Percentiles rank a stretch among this genome's conserved stretches.
Evolutionary conservation across 495 filamentous ascomycete genomes (phyloP).

Genomic region (Daldinia loculata): DNA sequence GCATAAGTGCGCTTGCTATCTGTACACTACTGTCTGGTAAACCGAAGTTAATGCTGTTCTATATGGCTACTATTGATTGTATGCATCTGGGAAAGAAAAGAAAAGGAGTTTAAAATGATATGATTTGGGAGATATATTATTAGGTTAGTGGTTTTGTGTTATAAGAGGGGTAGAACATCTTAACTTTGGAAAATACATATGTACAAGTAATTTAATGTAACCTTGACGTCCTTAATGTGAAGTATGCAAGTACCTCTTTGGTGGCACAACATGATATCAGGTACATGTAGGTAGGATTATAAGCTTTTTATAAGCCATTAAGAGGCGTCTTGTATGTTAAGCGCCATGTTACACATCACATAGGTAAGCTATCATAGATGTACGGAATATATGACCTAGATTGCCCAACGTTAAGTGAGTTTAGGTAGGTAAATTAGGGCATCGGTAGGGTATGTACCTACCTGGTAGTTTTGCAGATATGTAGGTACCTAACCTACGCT

Average conservation of each 20-base stretch:
- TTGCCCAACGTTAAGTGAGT: not conserved
- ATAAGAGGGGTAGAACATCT: not conserved
- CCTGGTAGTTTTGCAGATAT: no score
- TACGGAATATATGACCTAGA: not conserved
- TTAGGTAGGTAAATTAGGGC: not conserved
- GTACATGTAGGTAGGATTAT: not conserved
- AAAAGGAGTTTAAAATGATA: not conserved
- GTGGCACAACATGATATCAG: not conserved
- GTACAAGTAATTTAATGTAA: no score
- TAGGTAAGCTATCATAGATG: not conserved
- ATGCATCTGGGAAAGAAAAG: not conserved
- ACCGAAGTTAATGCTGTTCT: not conserved
- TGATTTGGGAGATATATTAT: not conserved
- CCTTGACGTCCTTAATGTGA: no score
- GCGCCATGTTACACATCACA: constrained; percentile 32
- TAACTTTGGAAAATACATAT: no score
- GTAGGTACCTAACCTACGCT: not conserved
- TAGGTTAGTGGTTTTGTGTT: not conserved
- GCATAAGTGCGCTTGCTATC: constrained; percentile 36
- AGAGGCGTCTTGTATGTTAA: constrained; percentile 22
- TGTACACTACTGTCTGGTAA: not conserved
- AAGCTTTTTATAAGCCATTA: not conserved
- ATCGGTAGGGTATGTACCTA: constrained; percentile 2
- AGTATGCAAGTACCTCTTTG: not conserved
- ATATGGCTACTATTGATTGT: not conserved